Conservation (phyloP, 164 flowering plant species). For the Chimonanthus salicifolius region DNA sequence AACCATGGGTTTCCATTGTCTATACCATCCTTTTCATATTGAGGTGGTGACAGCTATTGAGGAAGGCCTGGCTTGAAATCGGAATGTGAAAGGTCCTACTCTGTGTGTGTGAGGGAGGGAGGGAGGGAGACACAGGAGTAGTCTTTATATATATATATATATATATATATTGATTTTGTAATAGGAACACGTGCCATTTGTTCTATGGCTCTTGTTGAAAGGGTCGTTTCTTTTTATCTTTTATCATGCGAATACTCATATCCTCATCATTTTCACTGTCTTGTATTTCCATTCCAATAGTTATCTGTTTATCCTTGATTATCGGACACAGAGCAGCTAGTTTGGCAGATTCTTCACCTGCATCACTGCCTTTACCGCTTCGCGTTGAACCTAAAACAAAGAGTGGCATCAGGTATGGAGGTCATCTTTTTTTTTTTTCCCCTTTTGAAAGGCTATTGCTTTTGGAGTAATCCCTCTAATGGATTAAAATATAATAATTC, state of each 20-base stretch:
- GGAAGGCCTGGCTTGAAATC: no score
- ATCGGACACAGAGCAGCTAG: slow-evolving; percentile 72
- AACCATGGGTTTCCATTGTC: no score
- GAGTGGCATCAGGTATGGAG: slow-evolving; percentile 76
- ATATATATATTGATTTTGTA: no score
- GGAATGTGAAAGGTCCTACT: no score
- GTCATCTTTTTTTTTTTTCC: slow-evolving; percentile 6
- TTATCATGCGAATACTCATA: no score
- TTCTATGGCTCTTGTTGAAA: no score
- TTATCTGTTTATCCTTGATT: slow-evolving; percentile 36
- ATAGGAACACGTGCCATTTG: no score
- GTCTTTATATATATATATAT: background rate
- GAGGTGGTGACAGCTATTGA: no score
- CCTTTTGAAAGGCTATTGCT: no score
- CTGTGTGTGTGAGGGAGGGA: background rate
- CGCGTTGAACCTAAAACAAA: slow-evolving; percentile 93
- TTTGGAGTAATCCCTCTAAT: background rate
- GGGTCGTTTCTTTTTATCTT: no score
- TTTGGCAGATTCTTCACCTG: slow-evolving; percentile 81
- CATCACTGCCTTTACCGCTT: slow-evolving; percentile 75
- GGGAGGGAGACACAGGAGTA: background rate
- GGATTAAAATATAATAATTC: background rate
- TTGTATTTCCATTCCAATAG: background rate
- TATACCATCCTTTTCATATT: no score
- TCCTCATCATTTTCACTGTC: background rate